Evolutionary conservation across 2,329 filamentous ascomycete species (phyloP), one percentile per base, ranked within the genome.

Genomic region (Penicillium sp.): DNA sequence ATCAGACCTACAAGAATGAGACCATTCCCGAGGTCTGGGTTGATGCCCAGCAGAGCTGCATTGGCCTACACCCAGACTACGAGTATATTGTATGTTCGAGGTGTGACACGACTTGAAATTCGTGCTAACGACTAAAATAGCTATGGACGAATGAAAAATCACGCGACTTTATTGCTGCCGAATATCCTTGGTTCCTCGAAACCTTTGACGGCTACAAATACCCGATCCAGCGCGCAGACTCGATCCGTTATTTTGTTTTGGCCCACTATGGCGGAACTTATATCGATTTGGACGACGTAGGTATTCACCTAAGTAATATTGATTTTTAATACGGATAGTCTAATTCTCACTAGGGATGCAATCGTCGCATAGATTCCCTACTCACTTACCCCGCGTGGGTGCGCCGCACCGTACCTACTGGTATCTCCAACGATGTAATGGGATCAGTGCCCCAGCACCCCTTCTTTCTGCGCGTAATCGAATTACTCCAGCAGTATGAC

Each of bases 361-460:
- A 85, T 61, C 81, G 84, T 53, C 81, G 81, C 45, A 78, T 89
- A 44, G 86, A 89, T 63, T 85, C 85, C 48, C 79, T 88, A 13
- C 82, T 87, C 51, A 77, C 79, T 46, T 89, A 88, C 70, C 83
- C 84, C 16, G 85, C 86, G 39, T 89, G 85, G 81, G 78, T 88
- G 13, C 84, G 86, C 58, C 83, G 84, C 58, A 92, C 89, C 0
- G 75, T 81, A 2, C 89, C 89, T 2, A 92, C 88, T 1, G 88
- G 88, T 57, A 89, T 92, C 61, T 88, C 85, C 60, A 92, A 92
- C 75, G 88, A 92, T 64, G 86, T 85, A 36, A 90, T 92, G 87
- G 87, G 87, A 45, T 75, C 87, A 15, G 79, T 88, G 0, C 84
- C 86, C 0, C 80, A 84, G 55, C 89, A 92, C 62, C 87, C 87